Evolutionary conservation across 768 basidiomycete genomes (phyloP), one percentile per base, ranked within the genome.

Genomic region (Leccinellum luteum): DNA sequence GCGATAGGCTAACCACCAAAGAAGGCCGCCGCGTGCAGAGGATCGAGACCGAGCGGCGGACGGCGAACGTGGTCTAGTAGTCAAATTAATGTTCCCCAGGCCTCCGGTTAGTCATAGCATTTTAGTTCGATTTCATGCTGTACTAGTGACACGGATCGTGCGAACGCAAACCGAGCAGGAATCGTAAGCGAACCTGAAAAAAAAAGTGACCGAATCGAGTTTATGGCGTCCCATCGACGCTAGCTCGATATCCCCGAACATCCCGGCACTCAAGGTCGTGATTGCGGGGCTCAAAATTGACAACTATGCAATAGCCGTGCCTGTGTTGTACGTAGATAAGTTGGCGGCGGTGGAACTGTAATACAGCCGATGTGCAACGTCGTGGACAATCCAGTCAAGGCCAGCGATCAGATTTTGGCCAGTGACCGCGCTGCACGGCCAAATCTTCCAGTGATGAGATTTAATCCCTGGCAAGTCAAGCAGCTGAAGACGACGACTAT

Each of bases 381-480:
- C 92, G 35, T 83, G 81, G 17, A 97, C 92, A 25, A 93, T 83
- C 96, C 96, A 98, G 69, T 95, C 86, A 28, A 98, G 80, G 38
- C 95, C 96, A 60, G 85, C 77, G 10, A 92, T 79, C 15, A 98
- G 77, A 69, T 95, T 92, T 56, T 84, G 75, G 14, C 95, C 96
- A 0, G 92, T 95, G 41, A 94, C 82, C 12, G 96, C 96, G 60
- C 94, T 96, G 78, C 95, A 98, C 5, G 94, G 78, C 74, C 87
- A 85, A 61, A 98, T 93, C 64, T 80, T 85, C 92, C 94, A 97
- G 59, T 87, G 81, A 68, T 98, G 96, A 10, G 92, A 88, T 62
- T 83, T 89, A 68, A 98, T 94, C 9, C 84, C 81, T 21, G 71
- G 78, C 10, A 98, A 83, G 70, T 89, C 84, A 41, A 98, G 82